phyloP scores from a whole-genome alignment of 306 rosid species.

The Vigna unguiculata region DNA sequence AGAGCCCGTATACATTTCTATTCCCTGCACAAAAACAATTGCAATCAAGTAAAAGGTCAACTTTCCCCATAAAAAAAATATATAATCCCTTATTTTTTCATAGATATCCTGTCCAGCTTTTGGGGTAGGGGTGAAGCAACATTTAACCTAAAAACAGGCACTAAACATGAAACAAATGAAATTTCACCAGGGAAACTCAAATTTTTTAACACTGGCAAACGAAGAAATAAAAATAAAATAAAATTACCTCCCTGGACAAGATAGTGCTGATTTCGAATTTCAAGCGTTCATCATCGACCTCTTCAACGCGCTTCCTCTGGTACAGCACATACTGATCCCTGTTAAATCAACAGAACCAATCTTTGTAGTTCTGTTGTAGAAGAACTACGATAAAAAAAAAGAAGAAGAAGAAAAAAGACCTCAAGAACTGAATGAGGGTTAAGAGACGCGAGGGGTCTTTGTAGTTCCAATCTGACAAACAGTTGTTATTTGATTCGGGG shows the following conservation, averaged over 20 bases:
- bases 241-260: slow-evolving; percentile 81
- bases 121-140: background rate
- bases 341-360: background rate
- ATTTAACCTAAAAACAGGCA: too few species aligned
- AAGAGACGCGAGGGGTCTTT: slow-evolving; percentile 78
- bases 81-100: background rate
- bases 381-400: too few species aligned
- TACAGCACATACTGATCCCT: slow-evolving; percentile 79
- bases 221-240: slow-evolving; percentile 4
- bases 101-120: background rate
- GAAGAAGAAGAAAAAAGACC: slow-evolving; percentile 41
- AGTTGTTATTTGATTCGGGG: slow-evolving; percentile 34
- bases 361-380: too few species aligned
- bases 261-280: slow-evolving; percentile 89
- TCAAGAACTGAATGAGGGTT: slow-evolving; percentile 72
- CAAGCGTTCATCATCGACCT: slow-evolving; percentile 87
- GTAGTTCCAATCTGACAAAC: slow-evolving; percentile 69
- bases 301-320: slow-evolving; percentile 64
- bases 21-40: slow-evolving; percentile 69
- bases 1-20: slow-evolving; percentile 85
- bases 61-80: slow-evolving; percentile 3
- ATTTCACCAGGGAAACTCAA: background rate
- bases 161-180: background rate
- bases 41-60: slow-evolving; percentile 26
- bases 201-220: background rate